Evolutionary conservation across 768 basidiomycete genomes (phyloP).

Genomic region (Saitozyma podzolica): DNA sequence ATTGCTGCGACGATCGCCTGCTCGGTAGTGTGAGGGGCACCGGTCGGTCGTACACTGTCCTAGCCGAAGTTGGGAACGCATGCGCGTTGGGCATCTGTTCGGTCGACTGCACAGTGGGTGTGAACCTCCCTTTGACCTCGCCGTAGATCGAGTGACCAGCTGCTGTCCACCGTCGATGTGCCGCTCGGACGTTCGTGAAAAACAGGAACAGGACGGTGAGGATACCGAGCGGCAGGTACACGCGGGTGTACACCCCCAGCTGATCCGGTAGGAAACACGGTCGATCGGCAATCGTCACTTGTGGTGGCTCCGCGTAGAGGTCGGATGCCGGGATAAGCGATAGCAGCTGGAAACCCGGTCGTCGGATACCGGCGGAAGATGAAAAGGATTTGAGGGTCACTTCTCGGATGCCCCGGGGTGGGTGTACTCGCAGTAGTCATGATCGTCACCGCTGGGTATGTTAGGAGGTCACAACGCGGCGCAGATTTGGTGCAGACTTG

Average conservation of each 20-base stretch:
- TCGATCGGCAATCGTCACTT: conserved; percentile 60
- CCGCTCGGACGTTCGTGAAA: conserved; percentile 38
- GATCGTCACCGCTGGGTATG: conserved; percentile 76
- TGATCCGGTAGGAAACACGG: conserved; percentile 85
- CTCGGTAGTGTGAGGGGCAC: conserved; percentile 36
- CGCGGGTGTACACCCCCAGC: conserved; percentile 67
- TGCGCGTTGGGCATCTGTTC: too few relatives aligned
- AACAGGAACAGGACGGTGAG: conserved; percentile 60
- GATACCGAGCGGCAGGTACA: conserved; percentile 68
- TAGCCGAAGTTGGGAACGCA: not conserved
- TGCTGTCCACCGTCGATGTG: conserved; percentile 30
- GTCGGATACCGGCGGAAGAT: conserved; percentile 80
- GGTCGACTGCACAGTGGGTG: conserved; percentile 9
- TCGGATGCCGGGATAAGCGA: conserved; percentile 63
- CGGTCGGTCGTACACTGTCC: conserved; percentile 29
- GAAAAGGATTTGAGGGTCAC: conserved; percentile 86
- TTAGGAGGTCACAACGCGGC: conserved; percentile 6
- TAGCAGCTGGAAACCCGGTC: conserved; percentile 86
- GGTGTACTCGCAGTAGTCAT: conserved; percentile 86
- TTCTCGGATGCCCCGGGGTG: conserved; percentile 63
- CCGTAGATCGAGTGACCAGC: conserved; percentile 1
- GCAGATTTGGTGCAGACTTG: not conserved
- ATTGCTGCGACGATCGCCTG: conserved; percentile 10
- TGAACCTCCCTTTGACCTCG: conserved; percentile 12
- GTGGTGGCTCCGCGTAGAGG: conserved; percentile 21